Conservation (phyloP, 768 basidiomycete genomes). For the Mycena filopes region DNA sequence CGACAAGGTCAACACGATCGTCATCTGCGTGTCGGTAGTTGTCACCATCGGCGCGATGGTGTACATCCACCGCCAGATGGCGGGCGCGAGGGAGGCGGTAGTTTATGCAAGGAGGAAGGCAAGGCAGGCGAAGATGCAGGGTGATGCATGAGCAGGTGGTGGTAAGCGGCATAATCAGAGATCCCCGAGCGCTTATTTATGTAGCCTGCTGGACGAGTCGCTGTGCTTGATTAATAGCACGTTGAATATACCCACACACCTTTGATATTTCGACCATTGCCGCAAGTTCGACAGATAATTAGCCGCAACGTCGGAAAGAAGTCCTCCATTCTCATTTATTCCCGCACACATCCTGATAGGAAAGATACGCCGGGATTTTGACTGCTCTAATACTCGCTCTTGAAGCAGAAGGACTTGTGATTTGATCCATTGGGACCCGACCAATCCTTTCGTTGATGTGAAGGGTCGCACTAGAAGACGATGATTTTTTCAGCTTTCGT, state of each 20-base stretch:
- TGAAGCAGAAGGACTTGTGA: conserved; percentile 21
- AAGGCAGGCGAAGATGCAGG: conserved; percentile 22
- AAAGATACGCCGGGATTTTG: no score
- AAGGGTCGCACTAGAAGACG: conserved; percentile 12
- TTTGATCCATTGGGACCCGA: not conserved
- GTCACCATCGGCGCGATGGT: conserved; percentile 51
- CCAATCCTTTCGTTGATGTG: conserved; percentile 24
- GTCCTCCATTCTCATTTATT: no score
- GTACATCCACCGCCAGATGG: conserved; percentile 53
- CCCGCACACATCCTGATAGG: no score
- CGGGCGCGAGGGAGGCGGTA: conserved; percentile 26
- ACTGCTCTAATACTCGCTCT: conserved; percentile 29
- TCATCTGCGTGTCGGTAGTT: not conserved
- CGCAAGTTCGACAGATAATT: no score
- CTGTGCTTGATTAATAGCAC: no score
- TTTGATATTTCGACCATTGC: no score
- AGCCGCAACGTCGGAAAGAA: no score
- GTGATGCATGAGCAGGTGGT: no score
- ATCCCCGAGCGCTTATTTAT: no score
- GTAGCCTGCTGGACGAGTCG: no score
- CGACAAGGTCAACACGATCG: conserved; percentile 38
- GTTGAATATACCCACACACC: no score
- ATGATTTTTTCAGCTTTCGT: not conserved
- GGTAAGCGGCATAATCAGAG: no score
- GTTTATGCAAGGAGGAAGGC: conserved; percentile 36